Conservation (phyloP, 73 alveolate species). For the Paramecium pentaurelia region DNA sequence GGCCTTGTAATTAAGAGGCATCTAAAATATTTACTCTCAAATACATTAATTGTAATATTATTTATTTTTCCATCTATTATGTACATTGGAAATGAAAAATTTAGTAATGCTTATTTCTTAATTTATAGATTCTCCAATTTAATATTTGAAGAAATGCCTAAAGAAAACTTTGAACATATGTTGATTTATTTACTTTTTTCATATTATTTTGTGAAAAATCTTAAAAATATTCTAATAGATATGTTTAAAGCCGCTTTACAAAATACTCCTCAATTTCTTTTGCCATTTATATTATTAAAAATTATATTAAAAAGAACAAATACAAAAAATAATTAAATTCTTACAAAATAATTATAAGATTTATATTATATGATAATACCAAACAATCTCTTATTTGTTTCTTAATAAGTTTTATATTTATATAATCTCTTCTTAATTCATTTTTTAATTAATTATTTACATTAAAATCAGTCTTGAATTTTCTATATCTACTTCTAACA, state of each 20-base stretch:
- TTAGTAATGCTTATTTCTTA: slow-evolving; percentile 34
- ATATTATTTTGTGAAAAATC: slow-evolving; percentile 36
- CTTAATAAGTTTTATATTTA: no score
- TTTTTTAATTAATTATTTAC: no score
- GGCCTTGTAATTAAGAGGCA: background rate
- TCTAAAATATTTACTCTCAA: background rate
- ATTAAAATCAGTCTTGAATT: no score
- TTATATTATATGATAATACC: no score
- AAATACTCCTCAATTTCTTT: slow-evolving; percentile 31
- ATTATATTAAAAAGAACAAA: background rate
- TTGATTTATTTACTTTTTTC: background rate
- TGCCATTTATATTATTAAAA: background rate
- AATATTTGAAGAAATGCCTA: slow-evolving; percentile 5
- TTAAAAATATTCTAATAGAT: slow-evolving; percentile 2
- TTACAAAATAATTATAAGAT: background rate
- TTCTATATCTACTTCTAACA: no score
- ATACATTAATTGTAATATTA: slow-evolving; percentile 9
- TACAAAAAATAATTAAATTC: background rate
- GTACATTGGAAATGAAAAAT: slow-evolving; percentile 32
- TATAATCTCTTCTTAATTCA: no score
- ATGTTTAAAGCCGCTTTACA: slow-evolving; percentile 31
- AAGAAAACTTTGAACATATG: background rate
- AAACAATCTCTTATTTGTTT: no score
- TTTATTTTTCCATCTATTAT: slow-evolving; percentile 40
- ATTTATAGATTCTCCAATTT: background rate